Base-by-base conservation (phyloP, 169 alveolate genomes). In the Babesia divergens region DNA sequence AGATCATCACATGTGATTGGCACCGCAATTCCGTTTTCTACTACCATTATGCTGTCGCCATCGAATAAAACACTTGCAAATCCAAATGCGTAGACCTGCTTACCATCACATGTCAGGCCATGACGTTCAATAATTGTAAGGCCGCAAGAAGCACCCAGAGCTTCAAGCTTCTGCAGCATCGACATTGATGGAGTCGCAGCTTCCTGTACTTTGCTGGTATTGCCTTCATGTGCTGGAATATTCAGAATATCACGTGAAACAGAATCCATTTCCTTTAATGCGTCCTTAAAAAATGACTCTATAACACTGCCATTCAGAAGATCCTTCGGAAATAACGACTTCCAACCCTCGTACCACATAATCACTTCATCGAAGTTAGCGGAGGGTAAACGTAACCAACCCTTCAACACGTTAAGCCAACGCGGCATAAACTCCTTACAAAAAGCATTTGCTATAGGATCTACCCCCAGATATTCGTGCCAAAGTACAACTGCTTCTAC, bases 291-390 rank as follows among this genome's bases (percentile, higher is more conserved):
- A 28, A 11, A 56, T 14, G 50, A 3, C 54, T 70, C 82, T 51
- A 70, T 13, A 22, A 18, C 35, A 7, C 60, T 2, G 1, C 35
- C 20, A 14, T 70, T 60, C 2, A 70, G 24, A 44, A 70, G 26
- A 1, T 40, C 40, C 3, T 37, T 16, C 22, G 82, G 70, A 24
- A 70, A 58, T 6, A 70, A 22, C 13, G 74, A 47, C 38, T 70
- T 70, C 82, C 82, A 70, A 18, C 82, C 82, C 29, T 9, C 37
- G 65, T 70, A 70, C 82, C 82, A 70, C 0, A 59, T 20, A 24
- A 70, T 59, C 13, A 70, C 51, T 44, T 70, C 82, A 0, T 70
- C 82, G 62, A 4, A 59, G 24, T 70, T 56, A 7, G 52, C 70
- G 6, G 62, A 32, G 14, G 82, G 72, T 7, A 18, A 24, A 31